phyloP scores from a whole-genome alignment of 495 filamentous ascomycete species.

The Melanomma pulvis-pyrius region DNA sequence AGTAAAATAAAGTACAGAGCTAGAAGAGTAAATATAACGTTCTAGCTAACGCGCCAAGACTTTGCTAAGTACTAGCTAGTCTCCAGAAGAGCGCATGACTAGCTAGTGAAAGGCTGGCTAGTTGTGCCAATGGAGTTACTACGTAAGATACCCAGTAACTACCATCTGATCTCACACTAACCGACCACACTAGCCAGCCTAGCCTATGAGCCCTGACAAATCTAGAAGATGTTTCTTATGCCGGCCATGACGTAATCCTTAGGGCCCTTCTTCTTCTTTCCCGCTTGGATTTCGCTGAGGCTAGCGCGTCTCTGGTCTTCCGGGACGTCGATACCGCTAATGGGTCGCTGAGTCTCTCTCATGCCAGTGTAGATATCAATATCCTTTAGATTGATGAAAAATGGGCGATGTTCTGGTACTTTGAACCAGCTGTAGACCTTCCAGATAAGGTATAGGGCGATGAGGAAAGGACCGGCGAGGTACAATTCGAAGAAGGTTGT shows the following conservation, averaged over 20 bases:
- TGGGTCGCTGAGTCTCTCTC: conserved; percentile 8
- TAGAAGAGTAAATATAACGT: no score
- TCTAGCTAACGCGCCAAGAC: no score
- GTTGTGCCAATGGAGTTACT: no score
- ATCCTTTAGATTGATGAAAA: conserved; percentile 19
- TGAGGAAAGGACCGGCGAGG: conserved; percentile 25
- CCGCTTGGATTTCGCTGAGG: conserved; percentile 3
- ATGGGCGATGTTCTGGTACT: conserved; percentile 20
- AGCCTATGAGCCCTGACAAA: no score
- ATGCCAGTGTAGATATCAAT: conserved; percentile 33
- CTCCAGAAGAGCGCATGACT: no score
- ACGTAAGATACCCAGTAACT: no score
- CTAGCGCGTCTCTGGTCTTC: conserved; percentile 25
- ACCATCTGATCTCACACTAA: no score
- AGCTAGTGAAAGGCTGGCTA: no score
- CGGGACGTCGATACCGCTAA: conserved; percentile 17
- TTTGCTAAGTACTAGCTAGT: no score
- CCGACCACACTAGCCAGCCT: no score
- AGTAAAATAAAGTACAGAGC: no score
- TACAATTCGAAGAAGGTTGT: conserved; percentile 24
- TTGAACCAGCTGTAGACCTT: conserved; percentile 44
- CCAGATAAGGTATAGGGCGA: conserved; percentile 49
- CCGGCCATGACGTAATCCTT: conserved; percentile 17
- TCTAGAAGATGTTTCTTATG: conserved; percentile 15
- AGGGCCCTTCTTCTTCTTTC: conserved; percentile 20